Conservation (phyloP, 1,284 basidiomycete species). For the Naganishia sp. region DNA sequence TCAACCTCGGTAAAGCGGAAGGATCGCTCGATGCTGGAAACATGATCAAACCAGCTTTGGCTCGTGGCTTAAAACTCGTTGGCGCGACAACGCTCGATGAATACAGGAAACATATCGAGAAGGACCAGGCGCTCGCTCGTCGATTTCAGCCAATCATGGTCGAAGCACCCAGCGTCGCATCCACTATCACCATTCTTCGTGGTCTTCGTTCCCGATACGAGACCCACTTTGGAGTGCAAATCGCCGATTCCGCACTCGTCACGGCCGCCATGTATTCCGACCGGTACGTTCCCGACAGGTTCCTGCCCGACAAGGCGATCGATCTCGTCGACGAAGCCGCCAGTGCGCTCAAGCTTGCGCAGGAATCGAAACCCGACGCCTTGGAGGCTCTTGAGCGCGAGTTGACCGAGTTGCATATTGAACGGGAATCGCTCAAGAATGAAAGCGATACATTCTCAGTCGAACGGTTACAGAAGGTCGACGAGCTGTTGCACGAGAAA, state of each 20-base stretch:
- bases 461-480: conserved; percentile 67
- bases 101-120: conserved; percentile 86
- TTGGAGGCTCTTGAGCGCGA: conserved; percentile 80
- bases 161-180: conserved; percentile 81
- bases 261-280: conserved; percentile 78
- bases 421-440: conserved; percentile 84
- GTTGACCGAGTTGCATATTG: conserved; percentile 84
- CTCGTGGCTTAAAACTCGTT: conserved; percentile 78
- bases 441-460: conserved; percentile 80
- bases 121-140: conserved; percentile 85
- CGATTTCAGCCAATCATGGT: conserved; percentile 86
- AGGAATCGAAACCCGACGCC: conserved; percentile 85
- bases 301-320: conserved; percentile 85
- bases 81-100: conserved; percentile 89
- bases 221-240: conserved; percentile 86
- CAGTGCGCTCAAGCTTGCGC: conserved; percentile 80
- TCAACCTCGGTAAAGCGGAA: conserved; percentile 87
- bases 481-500: conserved; percentile 61
- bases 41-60: conserved; percentile 63
- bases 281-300: conserved; percentile 81
- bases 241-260: conserved; percentile 81
- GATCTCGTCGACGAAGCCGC: conserved; percentile 84
- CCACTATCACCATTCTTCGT: conserved; percentile 83
- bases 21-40: conserved; percentile 89
- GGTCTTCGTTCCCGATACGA: conserved; percentile 83